Conservation (phyloP, 805 yeast genomes). For the Ogataea corticis region DNA sequence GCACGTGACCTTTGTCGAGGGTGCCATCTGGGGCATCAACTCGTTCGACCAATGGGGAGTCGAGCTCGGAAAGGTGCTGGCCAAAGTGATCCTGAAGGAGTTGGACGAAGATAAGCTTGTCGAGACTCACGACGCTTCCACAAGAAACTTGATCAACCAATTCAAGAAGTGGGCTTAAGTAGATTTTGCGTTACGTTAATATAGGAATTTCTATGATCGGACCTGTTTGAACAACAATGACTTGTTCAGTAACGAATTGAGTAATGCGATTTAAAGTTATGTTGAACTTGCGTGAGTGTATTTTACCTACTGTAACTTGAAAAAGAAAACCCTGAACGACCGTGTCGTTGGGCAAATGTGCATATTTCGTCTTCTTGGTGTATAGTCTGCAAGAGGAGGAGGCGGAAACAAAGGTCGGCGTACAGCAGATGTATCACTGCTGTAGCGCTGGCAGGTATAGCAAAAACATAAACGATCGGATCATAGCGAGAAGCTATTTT, state of each 20-base stretch:
- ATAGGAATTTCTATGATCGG: no score
- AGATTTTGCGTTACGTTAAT: background rate
- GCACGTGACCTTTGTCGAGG: slow-evolving; percentile 95
- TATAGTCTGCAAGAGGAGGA: no score
- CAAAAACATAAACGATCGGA: background rate
- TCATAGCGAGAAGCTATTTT: background rate
- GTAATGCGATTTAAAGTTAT: background rate
- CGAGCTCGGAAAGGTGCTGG: slow-evolving; percentile 96
- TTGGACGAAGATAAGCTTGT: slow-evolving; percentile 62
- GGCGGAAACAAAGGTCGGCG: no score
- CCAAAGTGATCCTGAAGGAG: slow-evolving; percentile 92
- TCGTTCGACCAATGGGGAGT: slow-evolving; percentile 99
- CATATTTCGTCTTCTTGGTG: no score
- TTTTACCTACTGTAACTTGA: no score
- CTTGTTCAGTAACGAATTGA: no score
- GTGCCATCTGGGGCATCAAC: slow-evolving; percentile 99
- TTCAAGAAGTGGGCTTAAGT: slow-evolving; percentile 77
- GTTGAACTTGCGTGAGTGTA: background rate
- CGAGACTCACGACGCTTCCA: slow-evolving; percentile 81
- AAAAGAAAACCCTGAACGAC: no score
- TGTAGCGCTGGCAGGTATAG: background rate
- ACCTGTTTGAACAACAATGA: no score
- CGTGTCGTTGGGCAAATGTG: no score
- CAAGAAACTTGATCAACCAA: slow-evolving; percentile 91
- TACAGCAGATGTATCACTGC: no score